These are phyloP conservation scores for Aureobasidium sp. DNA, from an alignment of 2,329 filamentous ascomycete species.

Conservation along the genomic window DNA sequence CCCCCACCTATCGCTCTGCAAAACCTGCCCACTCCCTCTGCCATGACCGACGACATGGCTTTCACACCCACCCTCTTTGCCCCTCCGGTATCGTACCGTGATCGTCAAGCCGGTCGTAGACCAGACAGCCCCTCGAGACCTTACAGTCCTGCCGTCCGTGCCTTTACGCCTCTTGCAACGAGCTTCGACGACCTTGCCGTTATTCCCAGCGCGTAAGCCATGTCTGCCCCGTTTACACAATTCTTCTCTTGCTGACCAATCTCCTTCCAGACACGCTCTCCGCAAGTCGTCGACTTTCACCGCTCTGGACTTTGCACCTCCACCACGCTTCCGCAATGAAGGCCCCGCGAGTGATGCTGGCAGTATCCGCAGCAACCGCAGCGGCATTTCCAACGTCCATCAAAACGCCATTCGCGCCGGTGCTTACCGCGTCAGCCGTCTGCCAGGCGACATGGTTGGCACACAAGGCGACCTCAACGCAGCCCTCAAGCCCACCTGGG, in stretches of 20 bases:
- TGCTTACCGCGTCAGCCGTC: conserved; percentile 75
- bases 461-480: conserved; percentile 57
- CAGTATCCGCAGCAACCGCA: conserved; percentile 58
- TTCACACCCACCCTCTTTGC: conserved; percentile 77
- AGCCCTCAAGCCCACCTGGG: conserved; percentile 50
- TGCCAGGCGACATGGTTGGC: conserved; percentile 75
- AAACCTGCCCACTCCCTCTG: conserved; percentile 75
- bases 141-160: conserved; percentile 64
- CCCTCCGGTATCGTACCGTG: conserved; percentile 54
- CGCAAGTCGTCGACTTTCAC: conserved; percentile 74
- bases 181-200: conserved; percentile 78
- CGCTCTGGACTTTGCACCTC: conserved; percentile 70
- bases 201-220: conserved; percentile 83
- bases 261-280: conserved; percentile 50
- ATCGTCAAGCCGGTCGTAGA: conserved; percentile 57
- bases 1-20: conserved; percentile 66
- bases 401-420: conserved; percentile 66
- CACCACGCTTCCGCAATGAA: conserved; percentile 59
- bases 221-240: conserved; percentile 21
- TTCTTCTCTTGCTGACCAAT: background rate
- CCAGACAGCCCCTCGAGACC: conserved; percentile 55
- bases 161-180: conserved; percentile 69
- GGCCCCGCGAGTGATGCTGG: conserved; percentile 42
- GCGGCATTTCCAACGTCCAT: conserved; percentile 64
- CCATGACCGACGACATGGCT: conserved; percentile 61